Evolutionary conservation across 2,329 filamentous ascomycete species (phyloP).

Genomic region (Aspergillus sp.): DNA sequence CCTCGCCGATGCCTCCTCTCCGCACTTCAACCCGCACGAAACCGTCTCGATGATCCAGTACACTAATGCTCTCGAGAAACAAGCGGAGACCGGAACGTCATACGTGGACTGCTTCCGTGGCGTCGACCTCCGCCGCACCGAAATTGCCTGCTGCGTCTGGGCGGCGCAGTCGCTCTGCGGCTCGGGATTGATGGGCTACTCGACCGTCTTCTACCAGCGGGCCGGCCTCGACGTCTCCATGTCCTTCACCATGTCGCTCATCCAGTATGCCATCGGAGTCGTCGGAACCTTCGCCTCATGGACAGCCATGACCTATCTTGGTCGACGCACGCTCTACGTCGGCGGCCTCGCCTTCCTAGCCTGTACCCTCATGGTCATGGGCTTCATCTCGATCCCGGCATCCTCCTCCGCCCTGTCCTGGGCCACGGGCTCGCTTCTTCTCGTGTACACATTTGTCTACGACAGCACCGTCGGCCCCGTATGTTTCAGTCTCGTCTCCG

Average conservation of each 20-base stretch:
- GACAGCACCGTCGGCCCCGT: slow-evolving; percentile 55
- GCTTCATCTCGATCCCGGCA: slow-evolving; percentile 17
- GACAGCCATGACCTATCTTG: slow-evolving; percentile 39
- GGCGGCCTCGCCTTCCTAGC: slow-evolving; percentile 21
- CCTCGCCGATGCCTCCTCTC: slow-evolving; percentile 22
- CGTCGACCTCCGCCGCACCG: slow-evolving; percentile 38
- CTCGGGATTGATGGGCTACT: slow-evolving; percentile 31
- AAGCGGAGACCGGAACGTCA: slow-evolving; percentile 14
- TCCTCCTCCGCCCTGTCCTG: slow-evolving; percentile 27
- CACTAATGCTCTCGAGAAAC: slow-evolving; percentile 33
- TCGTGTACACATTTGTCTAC: slow-evolving; percentile 55
- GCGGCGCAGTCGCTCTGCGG: slow-evolving; percentile 33
- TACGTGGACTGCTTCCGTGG: slow-evolving; percentile 33
- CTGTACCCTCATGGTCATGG: slow-evolving; percentile 25
- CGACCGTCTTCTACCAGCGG: slow-evolving; percentile 35
- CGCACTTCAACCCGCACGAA: slow-evolving; percentile 27
- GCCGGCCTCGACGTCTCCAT: slow-evolving; percentile 34
- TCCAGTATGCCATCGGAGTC: slow-evolving; percentile 61
- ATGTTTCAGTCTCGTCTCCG: slow-evolving; percentile 53
- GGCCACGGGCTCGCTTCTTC: slow-evolving; percentile 47
- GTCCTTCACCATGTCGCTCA: slow-evolving; percentile 42
- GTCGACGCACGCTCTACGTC: slow-evolving; percentile 42
- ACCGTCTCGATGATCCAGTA: slow-evolving; percentile 39
- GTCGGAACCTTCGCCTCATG: slow-evolving; percentile 53
- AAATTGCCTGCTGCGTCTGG: slow-evolving; percentile 40